Evolutionary conservation across 345 rosid species (phyloP).

Genomic region (Gossypium turneri): DNA sequence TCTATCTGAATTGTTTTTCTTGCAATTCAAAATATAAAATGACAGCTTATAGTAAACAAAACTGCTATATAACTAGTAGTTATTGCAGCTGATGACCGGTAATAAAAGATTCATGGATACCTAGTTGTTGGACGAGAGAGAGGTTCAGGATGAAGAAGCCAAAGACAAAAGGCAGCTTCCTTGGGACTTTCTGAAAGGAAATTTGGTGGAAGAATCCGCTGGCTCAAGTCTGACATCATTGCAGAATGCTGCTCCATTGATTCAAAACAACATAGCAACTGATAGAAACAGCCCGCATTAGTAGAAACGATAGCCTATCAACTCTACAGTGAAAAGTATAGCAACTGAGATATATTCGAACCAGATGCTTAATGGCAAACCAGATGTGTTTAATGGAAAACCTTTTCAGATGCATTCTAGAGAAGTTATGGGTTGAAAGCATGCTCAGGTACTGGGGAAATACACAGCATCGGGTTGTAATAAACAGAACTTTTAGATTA

Average conservation of each 20-base stretch:
- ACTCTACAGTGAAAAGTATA: neutral
- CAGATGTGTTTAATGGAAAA: neutral
- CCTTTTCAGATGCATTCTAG: constrained; percentile 10
- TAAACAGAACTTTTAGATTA: neutral
- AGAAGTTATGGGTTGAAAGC: neutral
- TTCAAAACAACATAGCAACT: constrained; percentile 58
- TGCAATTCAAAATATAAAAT: neutral
- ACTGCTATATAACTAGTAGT: neutral
- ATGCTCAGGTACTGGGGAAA: neutral
- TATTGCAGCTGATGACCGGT: neutral
- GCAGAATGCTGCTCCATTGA: constrained; percentile 45
- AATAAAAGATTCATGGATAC: constrained; percentile 27
- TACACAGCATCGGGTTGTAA: neutral
- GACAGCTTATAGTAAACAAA: neutral
- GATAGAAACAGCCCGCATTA: constrained; percentile 32
- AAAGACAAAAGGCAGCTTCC: constrained; percentile 83
- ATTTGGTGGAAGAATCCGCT: constrained; percentile 54
- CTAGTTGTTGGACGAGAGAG: constrained; percentile 70
- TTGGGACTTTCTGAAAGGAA: constrained; percentile 56
- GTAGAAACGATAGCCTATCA: constrained; percentile 6
- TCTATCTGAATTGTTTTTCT: neutral
- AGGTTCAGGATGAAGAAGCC: constrained; percentile 81
- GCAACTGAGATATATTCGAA: constrained; percentile 8
- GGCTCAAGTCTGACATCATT: constrained; percentile 54
- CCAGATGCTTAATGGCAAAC: neutral